Conservation (phyloP, 495 filamentous ascomycete genomes). For the Lophiostoma macrostomum region DNA sequence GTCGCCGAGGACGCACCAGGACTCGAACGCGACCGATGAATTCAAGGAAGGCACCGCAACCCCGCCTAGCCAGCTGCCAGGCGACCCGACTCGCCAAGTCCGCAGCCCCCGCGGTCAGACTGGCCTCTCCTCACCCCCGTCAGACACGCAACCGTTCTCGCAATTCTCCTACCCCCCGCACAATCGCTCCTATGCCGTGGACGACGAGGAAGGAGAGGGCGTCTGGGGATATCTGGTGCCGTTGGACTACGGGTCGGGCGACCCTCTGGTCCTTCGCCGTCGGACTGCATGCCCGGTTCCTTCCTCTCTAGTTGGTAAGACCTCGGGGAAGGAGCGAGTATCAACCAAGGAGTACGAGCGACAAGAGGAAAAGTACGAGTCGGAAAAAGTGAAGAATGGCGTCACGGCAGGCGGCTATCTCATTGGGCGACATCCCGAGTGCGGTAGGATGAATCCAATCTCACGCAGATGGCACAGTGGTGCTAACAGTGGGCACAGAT, state of each 20-base stretch:
- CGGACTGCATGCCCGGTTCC: constrained; percentile 61
- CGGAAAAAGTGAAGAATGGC: constrained; percentile 51
- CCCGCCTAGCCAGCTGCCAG: constrained; percentile 61
- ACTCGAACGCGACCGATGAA: constrained; percentile 59
- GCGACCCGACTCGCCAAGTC: constrained; percentile 49
- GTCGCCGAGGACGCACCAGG: constrained; percentile 70
- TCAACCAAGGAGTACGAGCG: constrained; percentile 41
- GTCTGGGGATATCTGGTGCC: constrained; percentile 96
- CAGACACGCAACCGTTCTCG: constrained; percentile 65
- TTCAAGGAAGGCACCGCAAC: constrained; percentile 70
- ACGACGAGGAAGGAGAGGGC: constrained; percentile 82
- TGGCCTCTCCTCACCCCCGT: constrained; percentile 63
- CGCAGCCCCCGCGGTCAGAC: constrained; percentile 54
- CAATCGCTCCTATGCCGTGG: constrained; percentile 74
- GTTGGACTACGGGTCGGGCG: constrained; percentile 63
- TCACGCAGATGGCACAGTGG: not conserved
- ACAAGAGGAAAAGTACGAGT: constrained; percentile 58
- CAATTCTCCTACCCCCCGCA: constrained; percentile 75
- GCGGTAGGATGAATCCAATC: constrained; percentile 61
- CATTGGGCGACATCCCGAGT: constrained; percentile 89
- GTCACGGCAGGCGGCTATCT: constrained; percentile 79
- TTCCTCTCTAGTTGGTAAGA: constrained; percentile 34
- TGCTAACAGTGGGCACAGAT: constrained; percentile 52
- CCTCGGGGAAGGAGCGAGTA: constrained; percentile 40
- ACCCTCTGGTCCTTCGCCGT: constrained; percentile 70